phyloP scores from a whole-genome alignment of 208 protist genomes.

The Leptomonas pyrrhocoris region DNA sequence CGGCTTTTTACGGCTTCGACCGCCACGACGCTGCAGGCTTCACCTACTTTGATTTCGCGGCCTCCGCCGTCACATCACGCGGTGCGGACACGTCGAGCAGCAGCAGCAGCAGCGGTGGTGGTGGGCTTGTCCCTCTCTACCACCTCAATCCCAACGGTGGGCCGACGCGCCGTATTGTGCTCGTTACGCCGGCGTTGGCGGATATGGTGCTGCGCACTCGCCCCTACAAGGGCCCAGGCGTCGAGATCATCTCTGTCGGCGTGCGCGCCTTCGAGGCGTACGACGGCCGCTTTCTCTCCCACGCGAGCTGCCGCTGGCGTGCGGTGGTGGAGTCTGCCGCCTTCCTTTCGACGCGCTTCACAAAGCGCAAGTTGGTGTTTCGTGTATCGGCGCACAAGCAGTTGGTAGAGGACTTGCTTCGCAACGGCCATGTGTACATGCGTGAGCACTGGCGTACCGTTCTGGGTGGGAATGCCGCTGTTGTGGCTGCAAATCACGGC shows the following conservation, averaged over 20 bases:
- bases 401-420: constrained; percentile 64
- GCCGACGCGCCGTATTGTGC: constrained; percentile 76
- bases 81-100: not conserved
- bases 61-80: not conserved
- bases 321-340: constrained; percentile 81
- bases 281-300: constrained; percentile 71
- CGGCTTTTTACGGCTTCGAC: constrained; percentile 79
- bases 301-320: constrained; percentile 84
- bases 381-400: constrained; percentile 36
- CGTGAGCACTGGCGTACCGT: constrained; percentile 73
- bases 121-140: constrained; percentile 80
- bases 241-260: constrained; percentile 87
- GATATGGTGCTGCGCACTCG: constrained; percentile 71
- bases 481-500: constrained; percentile 26
- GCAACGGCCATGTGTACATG: constrained; percentile 72
- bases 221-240: constrained; percentile 89
- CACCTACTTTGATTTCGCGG: constrained; percentile 37
- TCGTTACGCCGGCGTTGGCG: constrained; percentile 69
- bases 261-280: constrained; percentile 87
- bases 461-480: constrained; percentile 37
- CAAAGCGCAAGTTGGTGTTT: constrained; percentile 65
- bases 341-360: constrained; percentile 61
- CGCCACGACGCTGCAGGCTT: constrained; percentile 40
- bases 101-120: not conserved
- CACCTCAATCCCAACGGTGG: constrained; percentile 86